These are phyloP conservation scores for Monosporozyma servazzii DNA, from an alignment of 805 yeast species.

Conservation along the genomic window DNA sequence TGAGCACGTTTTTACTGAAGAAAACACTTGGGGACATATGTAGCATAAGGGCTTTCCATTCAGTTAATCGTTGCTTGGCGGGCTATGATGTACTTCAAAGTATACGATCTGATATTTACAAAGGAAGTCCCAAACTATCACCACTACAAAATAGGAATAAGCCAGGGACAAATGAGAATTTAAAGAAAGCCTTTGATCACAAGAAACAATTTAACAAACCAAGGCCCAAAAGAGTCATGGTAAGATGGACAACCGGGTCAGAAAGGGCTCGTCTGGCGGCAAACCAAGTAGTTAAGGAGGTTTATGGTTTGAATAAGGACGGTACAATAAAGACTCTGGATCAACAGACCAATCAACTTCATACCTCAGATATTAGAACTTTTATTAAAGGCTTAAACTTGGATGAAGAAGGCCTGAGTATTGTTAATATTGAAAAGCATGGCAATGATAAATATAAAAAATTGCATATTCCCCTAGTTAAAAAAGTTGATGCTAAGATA, in stretches of 20 bases:
- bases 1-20: background rate
- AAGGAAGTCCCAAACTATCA: background rate
- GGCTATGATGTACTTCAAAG: background rate
- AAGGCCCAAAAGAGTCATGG: background rate
- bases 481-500: slow-evolving; percentile 16
- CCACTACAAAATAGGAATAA: background rate
- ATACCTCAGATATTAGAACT: slow-evolving; percentile 15
- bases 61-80: background rate
- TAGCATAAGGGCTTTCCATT: background rate
- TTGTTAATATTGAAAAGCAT: slow-evolving; percentile 18
- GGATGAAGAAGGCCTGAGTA: slow-evolving; percentile 15
- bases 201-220: background rate
- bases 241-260: slow-evolving; percentile 19
- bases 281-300: slow-evolving; percentile 12
- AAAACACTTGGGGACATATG: background rate
- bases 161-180: background rate
- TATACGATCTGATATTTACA: background rate
- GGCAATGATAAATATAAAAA: slow-evolving; percentile 4
- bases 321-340: slow-evolving; percentile 21
- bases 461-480: slow-evolving; percentile 20
- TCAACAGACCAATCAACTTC: slow-evolving; percentile 14
- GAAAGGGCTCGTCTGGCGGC: slow-evolving; percentile 27
- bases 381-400: slow-evolving; percentile 23
- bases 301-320: slow-evolving; percentile 16
- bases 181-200: background rate